Evolutionary conservation across 441 rosid species (phyloP).

Genomic region (Sinapis alba): DNA sequence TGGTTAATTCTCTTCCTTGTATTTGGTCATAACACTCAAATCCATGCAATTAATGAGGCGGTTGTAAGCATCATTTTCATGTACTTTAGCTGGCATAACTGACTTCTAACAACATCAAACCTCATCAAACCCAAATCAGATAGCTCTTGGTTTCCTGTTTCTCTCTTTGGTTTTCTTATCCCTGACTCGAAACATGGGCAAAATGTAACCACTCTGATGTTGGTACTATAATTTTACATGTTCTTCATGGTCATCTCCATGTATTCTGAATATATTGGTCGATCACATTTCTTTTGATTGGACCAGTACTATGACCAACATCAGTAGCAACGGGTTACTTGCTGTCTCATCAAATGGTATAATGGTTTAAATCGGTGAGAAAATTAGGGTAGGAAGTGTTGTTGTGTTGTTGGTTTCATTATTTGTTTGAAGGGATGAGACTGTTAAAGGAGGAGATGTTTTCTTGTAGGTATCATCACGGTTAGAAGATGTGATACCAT

Average conservation of each 20-base stretch:
- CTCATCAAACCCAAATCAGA: not conserved
- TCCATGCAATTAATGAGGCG: not conserved
- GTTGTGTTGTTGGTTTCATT: not conserved
- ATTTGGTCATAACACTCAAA: not conserved
- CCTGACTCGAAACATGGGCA: not conserved
- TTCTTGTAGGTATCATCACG: not conserved
- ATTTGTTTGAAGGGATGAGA: not conserved
- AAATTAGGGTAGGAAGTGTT: not conserved
- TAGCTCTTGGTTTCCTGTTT: not conserved
- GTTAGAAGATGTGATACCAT: not conserved
- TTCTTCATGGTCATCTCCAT: too few relatives aligned
- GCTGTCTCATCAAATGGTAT: not conserved
- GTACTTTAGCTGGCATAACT: not conserved
- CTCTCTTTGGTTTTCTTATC: not conserved
- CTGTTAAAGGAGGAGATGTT: not conserved
- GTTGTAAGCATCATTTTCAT: not conserved
- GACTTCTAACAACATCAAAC: not conserved
- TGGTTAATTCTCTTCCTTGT: not conserved
- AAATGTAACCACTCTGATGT: not conserved
- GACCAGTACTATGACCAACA: not conserved
- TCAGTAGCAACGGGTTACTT: not conserved
- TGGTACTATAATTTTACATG: not conserved
- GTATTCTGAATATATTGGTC: too few relatives aligned
- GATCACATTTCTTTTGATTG: not conserved
- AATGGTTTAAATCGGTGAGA: not conserved